Conservation (phyloP, 2,329 filamentous ascomycete genomes). For the Trichoderma brevicompactum region DNA sequence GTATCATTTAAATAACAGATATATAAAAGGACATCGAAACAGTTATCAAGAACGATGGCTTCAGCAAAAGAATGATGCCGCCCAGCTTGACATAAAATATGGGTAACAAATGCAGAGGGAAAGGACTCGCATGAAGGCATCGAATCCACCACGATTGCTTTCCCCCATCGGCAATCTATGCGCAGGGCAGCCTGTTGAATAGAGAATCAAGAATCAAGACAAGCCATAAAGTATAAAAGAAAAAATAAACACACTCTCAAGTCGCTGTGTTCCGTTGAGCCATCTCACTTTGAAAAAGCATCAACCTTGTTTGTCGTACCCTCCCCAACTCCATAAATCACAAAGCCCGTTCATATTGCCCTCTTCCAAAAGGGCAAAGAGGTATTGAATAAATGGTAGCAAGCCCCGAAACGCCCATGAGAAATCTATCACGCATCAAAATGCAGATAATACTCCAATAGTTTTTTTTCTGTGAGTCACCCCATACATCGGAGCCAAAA, state of each 20-base stretch:
- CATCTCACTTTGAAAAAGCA: slow-evolving; percentile 22
- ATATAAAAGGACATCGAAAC: neutral
- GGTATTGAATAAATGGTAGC: slow-evolving; percentile 16
- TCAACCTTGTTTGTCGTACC: slow-evolving; percentile 10
- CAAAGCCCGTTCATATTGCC: slow-evolving; percentile 22
- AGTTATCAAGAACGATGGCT: neutral
- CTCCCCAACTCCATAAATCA: slow-evolving; percentile 37
- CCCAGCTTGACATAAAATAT: slow-evolving; percentile 4
- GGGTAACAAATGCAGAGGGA: neutral
- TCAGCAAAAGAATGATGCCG: neutral
- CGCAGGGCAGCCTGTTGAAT: neutral
- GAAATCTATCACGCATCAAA: slow-evolving; percentile 22
- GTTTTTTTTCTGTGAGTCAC: neutral
- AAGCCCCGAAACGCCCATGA: slow-evolving; percentile 23
- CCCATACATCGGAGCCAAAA: neutral
- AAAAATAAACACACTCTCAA: slow-evolving; percentile 10
- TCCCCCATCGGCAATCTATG: slow-evolving; percentile 2
- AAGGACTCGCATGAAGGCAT: neutral
- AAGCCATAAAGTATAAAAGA: slow-evolving; percentile 22
- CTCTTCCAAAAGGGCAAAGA: slow-evolving; percentile 12
- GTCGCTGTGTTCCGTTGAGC: slow-evolving; percentile 13
- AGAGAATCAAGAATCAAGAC: neutral
- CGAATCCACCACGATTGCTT: neutral
- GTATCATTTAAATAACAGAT: slow-evolving; percentile 6
- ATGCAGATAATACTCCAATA: slow-evolving; percentile 23